Conservation (phyloP, 306 rosid species). For the Casuarina glauca region DNA sequence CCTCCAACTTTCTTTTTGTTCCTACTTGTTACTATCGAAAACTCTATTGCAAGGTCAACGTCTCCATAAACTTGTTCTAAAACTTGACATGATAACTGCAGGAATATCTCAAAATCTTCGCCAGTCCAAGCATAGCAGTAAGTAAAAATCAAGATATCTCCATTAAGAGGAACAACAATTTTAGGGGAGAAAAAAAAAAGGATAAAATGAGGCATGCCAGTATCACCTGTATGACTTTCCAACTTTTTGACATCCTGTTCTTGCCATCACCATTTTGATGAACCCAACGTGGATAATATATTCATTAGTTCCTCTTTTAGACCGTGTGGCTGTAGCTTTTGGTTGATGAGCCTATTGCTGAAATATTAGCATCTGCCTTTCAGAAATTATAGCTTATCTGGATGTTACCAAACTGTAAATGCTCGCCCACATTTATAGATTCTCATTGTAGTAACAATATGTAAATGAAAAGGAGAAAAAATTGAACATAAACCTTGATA, state of each 20-base stretch:
- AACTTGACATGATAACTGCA: conserved; percentile 45
- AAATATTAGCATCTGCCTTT: conserved; percentile 78
- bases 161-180: conserved; percentile 11
- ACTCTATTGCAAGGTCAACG: conserved; percentile 75
- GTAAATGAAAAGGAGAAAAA: conserved; percentile 11
- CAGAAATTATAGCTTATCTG: conserved; percentile 60
- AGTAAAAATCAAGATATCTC: conserved; percentile 20
- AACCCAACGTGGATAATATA: conserved; percentile 43
- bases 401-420: conserved; percentile 28
- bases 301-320: conserved; percentile 33
- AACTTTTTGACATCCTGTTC: conserved; percentile 64
- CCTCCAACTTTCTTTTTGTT: conserved; percentile 44
- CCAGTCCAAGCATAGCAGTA: conserved; percentile 20
- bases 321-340: conserved; percentile 31
- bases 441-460: neutral
- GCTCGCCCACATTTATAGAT: neutral
- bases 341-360: conserved; percentile 60
- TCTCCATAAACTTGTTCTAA: conserved; percentile 66
- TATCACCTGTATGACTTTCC: conserved; percentile 63
- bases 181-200: neutral
- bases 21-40: conserved; percentile 69
- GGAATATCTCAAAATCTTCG: conserved; percentile 21
- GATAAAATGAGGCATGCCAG: neutral
- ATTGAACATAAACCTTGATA: conserved; percentile 55
- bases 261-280: conserved; percentile 64